Evolutionary conservation across 140 eudicot genomes (phyloP), one percentile per base, ranked within the genome.

Genomic region (Oenanthe javanica): DNA sequence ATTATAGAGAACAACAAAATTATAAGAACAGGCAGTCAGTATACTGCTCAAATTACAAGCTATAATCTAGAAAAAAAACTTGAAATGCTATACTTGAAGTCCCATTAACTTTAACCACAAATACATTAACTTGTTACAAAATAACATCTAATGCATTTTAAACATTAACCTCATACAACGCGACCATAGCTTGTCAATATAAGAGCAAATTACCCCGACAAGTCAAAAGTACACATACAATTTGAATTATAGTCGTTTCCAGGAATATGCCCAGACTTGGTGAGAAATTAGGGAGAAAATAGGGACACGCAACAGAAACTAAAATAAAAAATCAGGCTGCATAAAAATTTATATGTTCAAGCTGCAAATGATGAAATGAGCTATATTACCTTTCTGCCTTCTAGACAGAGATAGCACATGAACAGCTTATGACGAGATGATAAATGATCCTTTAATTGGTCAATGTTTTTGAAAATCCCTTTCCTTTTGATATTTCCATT

Each of bases 331-430:
- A 6, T 13, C 76, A 72, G 36, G 48, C 36, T 51, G 80, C 61
- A 59, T 47, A 16, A 49, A 25, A 23, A 71, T 70, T 19, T n/a
- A 46, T 16, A 43, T 72, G 14, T 40, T 10, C 54, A 72, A 6
- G 52, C 27, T 38, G 14, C 7, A 11, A 80, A 10, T n/a, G 43
- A 80, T n/a, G 49, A 57, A 73, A 73, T 40, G 36, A 16, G 31
- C 23, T 61, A 61, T 61, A 50, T 71, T 61, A 85, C 87, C 87
- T 85, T 85, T 77, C 84, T 72, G 75, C 75, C 79, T 43, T 81
- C 85, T 66, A 85, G 76, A 74, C 87, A 85, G 23, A 85, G 85
- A 81, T 69, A 78, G 78, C 87, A 85, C 82, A 85, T 81, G 77
- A 81, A 23, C 74, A 81, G 83, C 78, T 75, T 75, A 69, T 85